These are phyloP conservation scores for Microcos paniculata DNA, from an alignment of 345 rosid species.

Conservation along the genomic window DNA sequence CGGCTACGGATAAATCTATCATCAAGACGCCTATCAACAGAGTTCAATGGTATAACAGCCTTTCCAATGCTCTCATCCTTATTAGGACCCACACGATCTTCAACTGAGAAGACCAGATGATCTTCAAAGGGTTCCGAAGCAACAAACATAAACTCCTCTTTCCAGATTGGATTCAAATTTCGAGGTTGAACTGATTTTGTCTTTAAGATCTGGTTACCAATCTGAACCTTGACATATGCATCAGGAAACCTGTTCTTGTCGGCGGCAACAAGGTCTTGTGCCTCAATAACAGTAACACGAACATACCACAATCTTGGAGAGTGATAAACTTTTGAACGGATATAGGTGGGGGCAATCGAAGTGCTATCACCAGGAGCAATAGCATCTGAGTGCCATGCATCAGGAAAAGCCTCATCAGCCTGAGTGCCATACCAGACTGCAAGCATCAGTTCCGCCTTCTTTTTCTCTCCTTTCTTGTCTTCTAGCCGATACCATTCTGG, in stretches of 20 bases:
- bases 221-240: conserved; percentile 59
- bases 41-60: conserved; percentile 42
- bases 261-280: conserved; percentile 66
- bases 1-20: conserved; percentile 38
- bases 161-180: conserved; percentile 73
- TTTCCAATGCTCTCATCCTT: conserved; percentile 76
- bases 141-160: conserved; percentile 85
- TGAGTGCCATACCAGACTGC: conserved; percentile 98
- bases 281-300: conserved; percentile 80
- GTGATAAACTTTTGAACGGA: conserved; percentile 86
- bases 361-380: conserved; percentile 48
- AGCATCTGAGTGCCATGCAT: conserved; percentile 90
- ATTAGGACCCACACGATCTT: conserved; percentile 62
- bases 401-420: conserved; percentile 92
- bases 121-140: conserved; percentile 93
- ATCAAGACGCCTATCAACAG: conserved; percentile 57
- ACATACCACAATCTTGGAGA: conserved; percentile 94
- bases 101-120: conserved; percentile 54
- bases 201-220: conserved; percentile 64
- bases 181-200: conserved; percentile 62
- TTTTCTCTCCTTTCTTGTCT: conserved; percentile 64
- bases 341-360: conserved; percentile 40
- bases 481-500: conserved; percentile 89
- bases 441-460: conserved; percentile 78
- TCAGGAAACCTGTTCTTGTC: conserved; percentile 67